Conservation (phyloP, 805 yeast species). For the Teunomyces pallodes region DNA sequence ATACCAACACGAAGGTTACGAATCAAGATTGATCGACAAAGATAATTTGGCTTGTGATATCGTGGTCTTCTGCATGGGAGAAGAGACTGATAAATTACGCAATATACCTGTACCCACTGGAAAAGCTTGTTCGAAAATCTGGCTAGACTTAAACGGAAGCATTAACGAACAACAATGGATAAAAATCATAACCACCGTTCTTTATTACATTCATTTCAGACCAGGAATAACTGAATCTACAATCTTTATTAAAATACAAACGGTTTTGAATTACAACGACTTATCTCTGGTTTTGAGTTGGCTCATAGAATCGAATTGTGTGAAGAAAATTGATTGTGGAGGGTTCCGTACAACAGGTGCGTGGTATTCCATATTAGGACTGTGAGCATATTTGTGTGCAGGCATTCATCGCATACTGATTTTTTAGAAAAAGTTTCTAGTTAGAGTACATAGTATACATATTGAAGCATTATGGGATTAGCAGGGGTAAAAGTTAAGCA, state of each 20-base stretch:
- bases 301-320: slow-evolving; percentile 41
- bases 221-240: slow-evolving; percentile 32
- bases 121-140: slow-evolving; percentile 60
- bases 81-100: not conserved
- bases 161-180: slow-evolving; percentile 63
- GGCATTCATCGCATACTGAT: not conserved
- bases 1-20: slow-evolving; percentile 59
- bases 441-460: not conserved
- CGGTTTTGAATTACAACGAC: slow-evolving; percentile 30
- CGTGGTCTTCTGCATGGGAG: slow-evolving; percentile 29
- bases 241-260: slow-evolving; percentile 24
- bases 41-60: slow-evolving; percentile 66
- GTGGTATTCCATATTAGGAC: slow-evolving; percentile 47
- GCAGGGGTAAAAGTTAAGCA: slow-evolving; percentile 80
- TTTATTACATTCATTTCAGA: slow-evolving; percentile 31
- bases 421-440: not conserved
- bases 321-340: slow-evolving; percentile 27
- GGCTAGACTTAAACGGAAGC: slow-evolving; percentile 68
- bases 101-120: slow-evolving; percentile 53
- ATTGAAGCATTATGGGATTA: slow-evolving; percentile 56
- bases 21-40: slow-evolving; percentile 72
- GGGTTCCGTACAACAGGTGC: slow-evolving; percentile 44
- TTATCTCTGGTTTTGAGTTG: slow-evolving; percentile 30
- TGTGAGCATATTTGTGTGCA: slow-evolving; percentile 3
- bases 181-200: slow-evolving; percentile 46